These are phyloP conservation scores for Boeremia lycopersici DNA, from an alignment of 2,329 filamentous ascomycete species.

Conservation along the genomic window DNA sequence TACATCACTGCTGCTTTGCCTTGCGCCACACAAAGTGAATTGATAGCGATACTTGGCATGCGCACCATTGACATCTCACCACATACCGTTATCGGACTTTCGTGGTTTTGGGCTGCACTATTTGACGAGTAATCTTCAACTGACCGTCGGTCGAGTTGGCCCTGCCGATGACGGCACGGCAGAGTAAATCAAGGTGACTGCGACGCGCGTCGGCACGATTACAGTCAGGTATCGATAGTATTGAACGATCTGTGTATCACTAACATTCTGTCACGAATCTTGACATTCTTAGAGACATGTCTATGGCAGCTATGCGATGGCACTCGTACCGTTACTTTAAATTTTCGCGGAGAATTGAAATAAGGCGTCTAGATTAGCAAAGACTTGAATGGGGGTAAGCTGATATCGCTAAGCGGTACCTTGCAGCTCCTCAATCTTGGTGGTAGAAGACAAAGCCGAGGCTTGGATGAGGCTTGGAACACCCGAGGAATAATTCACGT, in stretches of 20 bases:
- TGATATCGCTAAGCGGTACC: slow-evolving; percentile 8
- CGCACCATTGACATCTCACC: not conserved
- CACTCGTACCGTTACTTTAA: slow-evolving; percentile 6
- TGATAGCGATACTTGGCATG: too few species aligned
- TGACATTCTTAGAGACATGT: slow-evolving; percentile 1
- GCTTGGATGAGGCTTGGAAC: slow-evolving; percentile 40
- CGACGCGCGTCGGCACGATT: not conserved
- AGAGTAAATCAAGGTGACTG: not conserved
- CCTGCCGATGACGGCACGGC: not conserved
- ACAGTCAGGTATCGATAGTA: not conserved
- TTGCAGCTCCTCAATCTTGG: slow-evolving; percentile 35
- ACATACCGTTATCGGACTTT: not conserved
- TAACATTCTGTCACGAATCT: not conserved
- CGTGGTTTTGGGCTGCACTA: not conserved
- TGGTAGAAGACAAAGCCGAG: slow-evolving; percentile 37
- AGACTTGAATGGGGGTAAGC: slow-evolving; percentile 53
- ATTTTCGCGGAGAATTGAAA: slow-evolving; percentile 30
- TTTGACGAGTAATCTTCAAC: not conserved
- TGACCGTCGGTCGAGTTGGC: not conserved
- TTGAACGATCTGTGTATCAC: not conserved
- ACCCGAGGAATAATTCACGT: slow-evolving; percentile 45
- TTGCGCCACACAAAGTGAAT: too few species aligned
- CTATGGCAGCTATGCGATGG: slow-evolving; percentile 41
- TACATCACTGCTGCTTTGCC: too few species aligned
- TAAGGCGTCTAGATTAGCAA: slow-evolving; percentile 51